phyloP scores from a whole-genome alignment of 192 early-diverging fungal genomes.

The Linderina pennispora region DNA sequence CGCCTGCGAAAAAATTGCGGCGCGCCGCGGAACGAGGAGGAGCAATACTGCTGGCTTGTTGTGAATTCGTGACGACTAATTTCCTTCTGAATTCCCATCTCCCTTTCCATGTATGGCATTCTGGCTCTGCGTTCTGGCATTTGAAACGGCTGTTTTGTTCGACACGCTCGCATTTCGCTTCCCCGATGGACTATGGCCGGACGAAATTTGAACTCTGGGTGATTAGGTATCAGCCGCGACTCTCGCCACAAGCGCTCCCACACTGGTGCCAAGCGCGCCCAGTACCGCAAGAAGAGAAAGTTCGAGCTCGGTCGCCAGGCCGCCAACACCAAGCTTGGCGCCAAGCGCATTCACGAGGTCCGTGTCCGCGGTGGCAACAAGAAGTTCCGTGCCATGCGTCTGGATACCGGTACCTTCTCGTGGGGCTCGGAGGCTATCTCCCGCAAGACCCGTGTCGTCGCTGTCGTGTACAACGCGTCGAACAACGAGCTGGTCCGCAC shows the following conservation, averaged over 20 bases:
- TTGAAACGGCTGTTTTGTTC: too few relatives aligned
- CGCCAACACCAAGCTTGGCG: conserved; percentile 95
- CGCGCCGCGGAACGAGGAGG: not conserved
- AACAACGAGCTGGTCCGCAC: conserved; percentile 99
- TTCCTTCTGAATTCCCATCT: too few relatives aligned
- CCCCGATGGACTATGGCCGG: too few relatives aligned
- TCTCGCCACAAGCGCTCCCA: conserved; percentile 97
- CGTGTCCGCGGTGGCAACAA: conserved; percentile 98
- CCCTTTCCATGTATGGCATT: too few relatives aligned
- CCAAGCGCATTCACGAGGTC: conserved; percentile 93
- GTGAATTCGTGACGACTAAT: too few relatives aligned
- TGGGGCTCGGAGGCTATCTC: conserved; percentile 96
- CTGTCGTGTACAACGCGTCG: conserved; percentile 97
- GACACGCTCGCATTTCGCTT: too few relatives aligned
- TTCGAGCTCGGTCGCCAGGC: conserved; percentile 99
- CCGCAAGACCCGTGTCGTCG: conserved; percentile 93
- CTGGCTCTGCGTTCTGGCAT: too few relatives aligned
- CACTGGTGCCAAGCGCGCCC: conserved; percentile 98
- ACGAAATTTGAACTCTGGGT: not conserved
- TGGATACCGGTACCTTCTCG: conserved; percentile 94
- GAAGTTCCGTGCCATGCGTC: conserved; percentile 97
- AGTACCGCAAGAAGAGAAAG: conserved; percentile 99
- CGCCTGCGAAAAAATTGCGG: not conserved
- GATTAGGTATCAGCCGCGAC: conserved; percentile 97
- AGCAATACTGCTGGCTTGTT: too few relatives aligned